These are phyloP conservation scores for Chaetothyriales sp. DNA, from an alignment of 2,329 filamentous ascomycete genomes.

Conservation along the genomic window DNA sequence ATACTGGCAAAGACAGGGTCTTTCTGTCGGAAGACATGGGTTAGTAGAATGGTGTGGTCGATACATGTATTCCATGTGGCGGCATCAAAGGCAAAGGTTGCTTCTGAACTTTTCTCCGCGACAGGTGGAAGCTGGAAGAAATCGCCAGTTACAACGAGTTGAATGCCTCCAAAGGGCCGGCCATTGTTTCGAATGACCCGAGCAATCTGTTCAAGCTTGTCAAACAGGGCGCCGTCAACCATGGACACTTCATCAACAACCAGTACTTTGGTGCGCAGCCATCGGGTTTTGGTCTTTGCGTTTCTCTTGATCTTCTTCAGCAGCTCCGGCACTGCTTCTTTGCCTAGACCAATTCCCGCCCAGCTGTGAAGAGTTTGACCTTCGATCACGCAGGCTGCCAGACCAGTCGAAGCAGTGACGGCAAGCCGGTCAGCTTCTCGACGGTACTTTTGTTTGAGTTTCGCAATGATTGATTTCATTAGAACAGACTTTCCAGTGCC, in stretches of 20 bases:
- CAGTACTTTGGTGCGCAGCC: conserved; percentile 74
- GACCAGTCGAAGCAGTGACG: conserved; percentile 85
- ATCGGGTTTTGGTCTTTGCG: conserved; percentile 70
- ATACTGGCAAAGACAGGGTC: conserved; percentile 81
- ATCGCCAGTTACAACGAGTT: conserved; percentile 87
- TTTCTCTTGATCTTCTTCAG: conserved; percentile 86
- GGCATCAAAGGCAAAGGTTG: conserved; percentile 87
- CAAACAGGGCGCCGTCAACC: conserved; percentile 93
- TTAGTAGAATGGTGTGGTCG: conserved; percentile 86
- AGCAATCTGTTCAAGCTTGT: conserved; percentile 84
- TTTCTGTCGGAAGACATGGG: conserved; percentile 90
- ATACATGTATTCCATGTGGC: conserved; percentile 84
- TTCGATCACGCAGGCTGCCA: conserved; percentile 92
- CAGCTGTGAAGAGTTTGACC: conserved; percentile 95
- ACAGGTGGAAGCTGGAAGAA: conserved; percentile 97
- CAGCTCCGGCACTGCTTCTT: conserved; percentile 64
- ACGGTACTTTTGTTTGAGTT: conserved; percentile 59
- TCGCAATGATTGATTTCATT: conserved; percentile 76
- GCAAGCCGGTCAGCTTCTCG: conserved; percentile 72
- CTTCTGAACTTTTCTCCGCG: conserved; percentile 56
- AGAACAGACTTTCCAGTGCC: conserved; percentile 94
- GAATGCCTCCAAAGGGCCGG: conserved; percentile 86
- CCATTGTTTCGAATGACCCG: conserved; percentile 77
- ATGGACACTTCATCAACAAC: conserved; percentile 95
- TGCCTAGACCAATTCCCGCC: conserved; percentile 84